phyloP scores from a whole-genome alignment of 352 stramenopile species.

The Phytophthora lateralis region DNA sequence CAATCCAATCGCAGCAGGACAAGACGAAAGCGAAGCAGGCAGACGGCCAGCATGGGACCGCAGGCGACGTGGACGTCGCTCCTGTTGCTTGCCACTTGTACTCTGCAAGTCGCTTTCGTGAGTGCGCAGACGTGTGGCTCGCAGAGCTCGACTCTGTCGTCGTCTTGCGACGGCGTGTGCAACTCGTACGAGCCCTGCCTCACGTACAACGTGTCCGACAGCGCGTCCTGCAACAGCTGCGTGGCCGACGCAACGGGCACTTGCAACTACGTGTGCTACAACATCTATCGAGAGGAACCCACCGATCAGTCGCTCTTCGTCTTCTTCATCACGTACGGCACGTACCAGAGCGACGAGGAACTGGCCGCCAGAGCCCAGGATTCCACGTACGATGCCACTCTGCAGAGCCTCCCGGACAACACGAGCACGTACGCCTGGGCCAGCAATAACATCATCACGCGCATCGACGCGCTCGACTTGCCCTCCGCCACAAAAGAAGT shows the following conservation, averaged over 20 bases:
- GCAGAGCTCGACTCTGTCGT: conserved; percentile 23
- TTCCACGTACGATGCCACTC: conserved; percentile 10
- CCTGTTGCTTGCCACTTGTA: conserved; percentile 11
- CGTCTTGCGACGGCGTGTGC: conserved; percentile 24
- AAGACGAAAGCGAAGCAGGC: not conserved
- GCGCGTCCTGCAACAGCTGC: conserved; percentile 19
- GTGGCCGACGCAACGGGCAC: conserved; percentile 11
- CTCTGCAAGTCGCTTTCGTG: conserved; percentile 6
- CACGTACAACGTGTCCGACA: conserved; percentile 28
- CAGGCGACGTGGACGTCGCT: conserved; percentile 5
- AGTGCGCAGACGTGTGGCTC: conserved; percentile 21
- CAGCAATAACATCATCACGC: conserved; percentile 31
- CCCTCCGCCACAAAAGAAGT: conserved; percentile 14
- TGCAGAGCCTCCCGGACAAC: conserved; percentile 22
- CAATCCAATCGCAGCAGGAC: conserved; percentile 5
- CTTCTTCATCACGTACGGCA: conserved; percentile 32
- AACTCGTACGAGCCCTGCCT: conserved; percentile 25
- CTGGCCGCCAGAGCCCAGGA: conserved; percentile 20
- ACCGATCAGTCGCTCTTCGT: conserved; percentile 18
- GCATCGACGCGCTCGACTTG: conserved; percentile 24
- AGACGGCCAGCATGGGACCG: conserved; percentile 3
- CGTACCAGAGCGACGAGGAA: conserved; percentile 34
- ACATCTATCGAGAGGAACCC: conserved; percentile 14
- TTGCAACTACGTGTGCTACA: conserved; percentile 30
- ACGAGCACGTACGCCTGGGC: conserved; percentile 28